phyloP scores from a whole-genome alignment of 768 basidiomycete genomes.

The Lactifluus echinatus region DNA sequence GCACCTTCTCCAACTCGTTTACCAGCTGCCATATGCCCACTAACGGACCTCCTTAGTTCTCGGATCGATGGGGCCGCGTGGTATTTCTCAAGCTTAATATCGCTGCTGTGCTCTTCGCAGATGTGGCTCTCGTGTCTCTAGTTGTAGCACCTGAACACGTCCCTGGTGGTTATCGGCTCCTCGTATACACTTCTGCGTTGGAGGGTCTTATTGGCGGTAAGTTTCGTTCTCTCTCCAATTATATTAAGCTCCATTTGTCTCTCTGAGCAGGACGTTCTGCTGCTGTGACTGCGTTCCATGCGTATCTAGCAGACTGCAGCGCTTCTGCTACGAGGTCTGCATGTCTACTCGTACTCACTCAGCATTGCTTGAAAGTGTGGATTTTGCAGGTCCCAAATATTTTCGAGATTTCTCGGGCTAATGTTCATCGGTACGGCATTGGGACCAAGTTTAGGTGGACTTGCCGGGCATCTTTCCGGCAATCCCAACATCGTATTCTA shows the following conservation, averaged over 20 bases:
- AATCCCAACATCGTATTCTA: slow-evolving; percentile 64
- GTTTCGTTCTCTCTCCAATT: slow-evolving; percentile 20
- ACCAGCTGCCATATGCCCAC: neutral
- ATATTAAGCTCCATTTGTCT: neutral
- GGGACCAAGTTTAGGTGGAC: slow-evolving; percentile 65
- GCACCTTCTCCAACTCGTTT: slow-evolving; percentile 26
- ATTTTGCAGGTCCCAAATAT: slow-evolving; percentile 45
- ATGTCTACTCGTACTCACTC: neutral
- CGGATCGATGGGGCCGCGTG: slow-evolving; percentile 70
- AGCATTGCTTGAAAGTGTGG: neutral
- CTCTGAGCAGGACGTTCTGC: slow-evolving; percentile 35
- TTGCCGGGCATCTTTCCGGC: slow-evolving; percentile 51
- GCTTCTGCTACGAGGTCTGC: slow-evolving; percentile 31
- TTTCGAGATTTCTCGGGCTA: slow-evolving; percentile 60
- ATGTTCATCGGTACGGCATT: slow-evolving; percentile 66
- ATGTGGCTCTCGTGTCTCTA: slow-evolving; percentile 61
- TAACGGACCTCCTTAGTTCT: slow-evolving; percentile 39
- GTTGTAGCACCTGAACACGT: slow-evolving; percentile 46
- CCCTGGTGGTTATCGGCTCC: slow-evolving; percentile 79
- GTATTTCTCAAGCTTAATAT: slow-evolving; percentile 52
- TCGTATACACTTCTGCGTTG: slow-evolving; percentile 53
- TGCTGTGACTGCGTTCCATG: slow-evolving; percentile 44
- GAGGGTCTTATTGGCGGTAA: slow-evolving; percentile 70
- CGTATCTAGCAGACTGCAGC: slow-evolving; percentile 67
- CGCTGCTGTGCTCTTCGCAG: slow-evolving; percentile 51